Conservation (phyloP, 805 yeast genomes). For the Barnettozyma botsteinii region DNA sequence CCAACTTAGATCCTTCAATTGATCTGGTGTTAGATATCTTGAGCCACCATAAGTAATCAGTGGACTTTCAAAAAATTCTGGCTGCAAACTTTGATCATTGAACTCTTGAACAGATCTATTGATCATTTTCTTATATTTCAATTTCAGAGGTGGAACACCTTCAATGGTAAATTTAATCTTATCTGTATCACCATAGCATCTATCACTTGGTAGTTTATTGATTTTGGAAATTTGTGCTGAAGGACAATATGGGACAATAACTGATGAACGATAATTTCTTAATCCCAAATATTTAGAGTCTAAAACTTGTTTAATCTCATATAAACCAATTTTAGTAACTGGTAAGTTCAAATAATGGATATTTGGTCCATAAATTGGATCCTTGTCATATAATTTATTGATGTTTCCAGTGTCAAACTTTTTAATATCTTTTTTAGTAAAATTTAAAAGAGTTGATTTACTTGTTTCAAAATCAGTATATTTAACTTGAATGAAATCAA, state of each 20-base stretch:
- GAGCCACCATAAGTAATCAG: constrained; percentile 30
- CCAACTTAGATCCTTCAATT: constrained; percentile 37
- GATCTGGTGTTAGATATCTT: constrained; percentile 26
- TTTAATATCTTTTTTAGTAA: constrained; percentile 50
- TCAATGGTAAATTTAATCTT: constrained; percentile 45
- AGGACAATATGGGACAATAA: constrained; percentile 76
- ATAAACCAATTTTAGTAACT: constrained; percentile 66
- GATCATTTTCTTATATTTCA: constrained; percentile 47
- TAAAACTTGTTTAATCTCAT: constrained; percentile 58
- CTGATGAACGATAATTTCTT: constrained; percentile 53
- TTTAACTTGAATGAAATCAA: constrained; percentile 61
- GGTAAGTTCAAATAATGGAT: constrained; percentile 63
- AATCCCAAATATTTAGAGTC: constrained; percentile 62
- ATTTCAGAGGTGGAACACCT: constrained; percentile 76
- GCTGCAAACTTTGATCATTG: constrained; percentile 42
- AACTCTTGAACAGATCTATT: constrained; percentile 30
- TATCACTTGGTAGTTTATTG: constrained; percentile 30
- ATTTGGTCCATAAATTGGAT: constrained; percentile 22
- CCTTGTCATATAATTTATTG: constrained; percentile 21
- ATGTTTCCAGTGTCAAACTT: constrained; percentile 26
- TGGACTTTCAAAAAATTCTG: constrained; percentile 48
- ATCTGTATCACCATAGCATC: constrained; percentile 61
- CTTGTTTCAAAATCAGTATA: constrained; percentile 52
- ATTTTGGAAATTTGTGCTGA: constrained; percentile 47
- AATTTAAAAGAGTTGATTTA: constrained; percentile 42